Evolutionary conservation across 176 grass and related monocot genomes (phyloP), one percentile per base, ranked within the genome.

Genomic region (Eleusine indica): DNA sequence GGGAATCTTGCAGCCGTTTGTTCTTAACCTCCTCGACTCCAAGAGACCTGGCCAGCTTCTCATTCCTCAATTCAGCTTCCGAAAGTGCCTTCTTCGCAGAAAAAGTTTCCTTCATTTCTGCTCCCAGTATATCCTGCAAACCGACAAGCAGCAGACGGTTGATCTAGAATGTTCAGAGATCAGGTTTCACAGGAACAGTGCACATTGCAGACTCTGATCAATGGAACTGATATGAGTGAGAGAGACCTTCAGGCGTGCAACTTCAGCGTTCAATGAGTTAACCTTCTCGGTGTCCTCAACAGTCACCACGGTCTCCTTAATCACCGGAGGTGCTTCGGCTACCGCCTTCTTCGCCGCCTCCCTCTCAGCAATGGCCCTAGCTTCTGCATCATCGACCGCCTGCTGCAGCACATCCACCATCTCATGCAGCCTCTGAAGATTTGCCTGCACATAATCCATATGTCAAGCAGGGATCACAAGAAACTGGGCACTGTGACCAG

Each of bases 371-470:
- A 71, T 41, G 15, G 78, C 78, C 38, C 85, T 85, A 15, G 73
- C 61, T 61, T 88, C 86, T 0, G 88, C 82, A 7, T 93, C 91
- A 29, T 85, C 74, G 4, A 87, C 85, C 51, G 85, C 85, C 70
- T 87, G 80, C 83, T 90, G 91, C 68, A 93, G 82, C 51, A 84
- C 82, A 62, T 90, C 82, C 84, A 93, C 68, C 82, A 85, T 84
- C 85, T 90, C 88, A 7, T 69, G 77, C 1, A 93, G 85, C 73
- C 42, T 81, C 62, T 90, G 88, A 30, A 61, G 5, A 64, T 71
- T 84, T 12, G 62, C 63, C 91, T 93, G 87, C 80, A 78, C 25
- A 77, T 83, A 74, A 57, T 49, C 7, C 18, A 18, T 6, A 40
- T 42, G 68, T 17, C 25, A 64, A 71, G 35, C 8, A 40, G 8